Evolutionary conservation across 2,329 filamentous ascomycete species (phyloP), one percentile per base, ranked within the genome.

Genomic region (Aureobasidium subglaciale): DNA sequence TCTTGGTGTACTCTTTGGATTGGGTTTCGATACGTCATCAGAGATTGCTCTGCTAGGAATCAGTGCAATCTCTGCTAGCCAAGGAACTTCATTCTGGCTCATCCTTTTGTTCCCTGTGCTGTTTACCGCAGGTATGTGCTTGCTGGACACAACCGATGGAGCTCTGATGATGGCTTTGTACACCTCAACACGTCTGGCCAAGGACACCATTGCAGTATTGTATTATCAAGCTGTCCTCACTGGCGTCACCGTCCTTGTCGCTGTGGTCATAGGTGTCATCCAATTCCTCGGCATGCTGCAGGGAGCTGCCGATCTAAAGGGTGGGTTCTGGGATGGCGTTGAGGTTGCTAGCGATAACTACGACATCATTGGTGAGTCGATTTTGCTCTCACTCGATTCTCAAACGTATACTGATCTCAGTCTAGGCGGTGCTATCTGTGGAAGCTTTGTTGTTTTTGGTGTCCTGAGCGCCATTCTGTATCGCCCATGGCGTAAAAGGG

Each of bases 121-220:
- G 1, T 97, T 97, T 65, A 96, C 92, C 0, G 89, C 87, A 1
- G 93, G 90, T 57, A 97, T 99, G 93, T 96, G 91, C 69, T 78
- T 97, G 20, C 76, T 97, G 5, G 93, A 97, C 70, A 96, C 91
- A 0, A 87, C 85, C 0, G 93, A 97, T 64, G 92, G 92, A 22
- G 92, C 92, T 1, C 78, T 96, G 18, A 97, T 97, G 91, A 91
- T 96, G 82, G 85, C 87, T 0, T 77, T 97, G 1, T 97, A 99
- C 71, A 90, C 91, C 0, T 87, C 86, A 35, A 88, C 82, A 11
- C 73, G 86, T 27, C 85, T 95, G 43, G 84, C 88, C 0, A 78
- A 87, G 56, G 91, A 97, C 65, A 80, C 81, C 1, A 83, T 97
- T n/a, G 90, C 91, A 0, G 91, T 96, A 43, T 74, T 96, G 1